These are phyloP conservation scores for Euphorbia tirucalli DNA, from an alignment of 345 rosid species.

Conservation along the genomic window DNA sequence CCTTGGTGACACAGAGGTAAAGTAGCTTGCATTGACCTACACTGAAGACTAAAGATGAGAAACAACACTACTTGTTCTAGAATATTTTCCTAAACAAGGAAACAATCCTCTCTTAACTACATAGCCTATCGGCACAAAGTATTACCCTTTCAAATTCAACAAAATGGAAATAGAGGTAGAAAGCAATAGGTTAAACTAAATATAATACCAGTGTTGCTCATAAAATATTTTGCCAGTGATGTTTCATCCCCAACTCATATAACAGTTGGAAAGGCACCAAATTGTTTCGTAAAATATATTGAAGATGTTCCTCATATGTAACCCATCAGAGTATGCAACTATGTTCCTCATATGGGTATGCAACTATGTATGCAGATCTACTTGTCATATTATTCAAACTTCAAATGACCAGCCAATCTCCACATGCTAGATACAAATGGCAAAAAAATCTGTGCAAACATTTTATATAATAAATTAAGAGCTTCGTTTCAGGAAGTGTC, in stretches of 20 bases:
- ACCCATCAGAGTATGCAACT: background rate
- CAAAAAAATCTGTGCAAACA: too few species aligned
- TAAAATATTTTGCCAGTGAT: background rate
- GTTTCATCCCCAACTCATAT: background rate
- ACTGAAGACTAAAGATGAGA: background rate
- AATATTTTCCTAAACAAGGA: background rate
- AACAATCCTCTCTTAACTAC: background rate
- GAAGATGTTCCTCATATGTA: background rate
- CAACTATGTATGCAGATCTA: background rate
- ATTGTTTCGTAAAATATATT: background rate
- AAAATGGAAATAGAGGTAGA: background rate
- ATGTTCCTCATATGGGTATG: background rate
- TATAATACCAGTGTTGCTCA: background rate
- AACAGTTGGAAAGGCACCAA: background rate
- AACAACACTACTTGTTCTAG: background rate
- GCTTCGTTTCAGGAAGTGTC: background rate
- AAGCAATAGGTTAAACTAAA: background rate
- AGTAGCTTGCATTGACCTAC: background rate
- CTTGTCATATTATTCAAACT: background rate
- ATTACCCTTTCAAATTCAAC: background rate
- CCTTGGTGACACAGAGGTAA: too few species aligned
- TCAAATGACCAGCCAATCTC: background rate
- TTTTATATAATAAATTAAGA: background rate
- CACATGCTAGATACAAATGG: background rate
- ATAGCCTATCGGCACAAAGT: background rate